phyloP scores from a whole-genome alignment of 345 rosid species.

The Hibiscus mutabilis region DNA sequence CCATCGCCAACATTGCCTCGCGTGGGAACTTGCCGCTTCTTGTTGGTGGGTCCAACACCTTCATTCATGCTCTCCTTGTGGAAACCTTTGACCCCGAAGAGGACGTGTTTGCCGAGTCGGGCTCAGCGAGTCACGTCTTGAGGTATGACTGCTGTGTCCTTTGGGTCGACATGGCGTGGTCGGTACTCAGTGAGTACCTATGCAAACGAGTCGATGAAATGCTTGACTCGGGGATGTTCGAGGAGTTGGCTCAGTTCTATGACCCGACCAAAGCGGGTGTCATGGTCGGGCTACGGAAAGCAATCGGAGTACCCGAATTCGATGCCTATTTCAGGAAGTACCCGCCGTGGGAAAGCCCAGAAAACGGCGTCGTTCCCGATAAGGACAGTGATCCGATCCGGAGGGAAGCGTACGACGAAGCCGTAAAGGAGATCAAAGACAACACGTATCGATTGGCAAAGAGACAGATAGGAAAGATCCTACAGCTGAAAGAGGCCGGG shows the following conservation, averaged over 20 bases:
- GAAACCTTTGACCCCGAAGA: conserved; percentile 43
- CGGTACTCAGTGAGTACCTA: conserved; percentile 56
- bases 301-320: conserved; percentile 93
- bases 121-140: conserved; percentile 31
- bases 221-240: conserved; percentile 84
- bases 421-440: conserved; percentile 62
- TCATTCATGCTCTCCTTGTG: conserved; percentile 59
- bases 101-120: conserved; percentile 40
- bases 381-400: conserved; percentile 27
- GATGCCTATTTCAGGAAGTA: conserved; percentile 41
- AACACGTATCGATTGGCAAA: conserved; percentile 76
- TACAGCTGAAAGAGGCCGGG: conserved; percentile 42
- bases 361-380: conserved; percentile 6
- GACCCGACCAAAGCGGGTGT: conserved; percentile 19
- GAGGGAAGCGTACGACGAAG: conserved; percentile 48
- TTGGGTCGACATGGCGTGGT: conserved; percentile 73
- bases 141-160: conserved; percentile 75
- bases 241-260: conserved; percentile 52
- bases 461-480: conserved; percentile 66
- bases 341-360: conserved; percentile 28
- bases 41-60: conserved; percentile 92
- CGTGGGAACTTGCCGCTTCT: conserved; percentile 50
- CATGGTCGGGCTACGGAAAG: conserved; percentile 53
- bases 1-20: conserved; percentile 34
- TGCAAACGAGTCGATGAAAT: conserved; percentile 74